Conservation (phyloP, 2,329 filamentous ascomycete species). For the Fusarium tricinctum region DNA sequence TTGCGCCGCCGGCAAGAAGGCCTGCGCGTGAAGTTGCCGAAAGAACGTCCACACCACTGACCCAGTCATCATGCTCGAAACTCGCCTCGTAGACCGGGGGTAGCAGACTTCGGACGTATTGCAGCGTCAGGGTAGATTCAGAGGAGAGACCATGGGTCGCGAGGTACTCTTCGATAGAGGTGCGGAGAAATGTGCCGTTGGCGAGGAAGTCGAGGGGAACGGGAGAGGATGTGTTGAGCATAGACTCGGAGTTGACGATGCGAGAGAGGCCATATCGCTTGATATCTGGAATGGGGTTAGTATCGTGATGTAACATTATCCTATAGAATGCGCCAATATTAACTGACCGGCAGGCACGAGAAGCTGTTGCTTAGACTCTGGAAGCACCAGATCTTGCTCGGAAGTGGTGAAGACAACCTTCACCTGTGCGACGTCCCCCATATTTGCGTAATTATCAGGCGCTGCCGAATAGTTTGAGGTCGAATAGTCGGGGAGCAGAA, state of each 20-base stretch:
- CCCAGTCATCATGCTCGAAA: conserved; percentile 98
- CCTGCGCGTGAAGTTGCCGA: conserved; percentile 75
- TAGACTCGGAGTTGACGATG: conserved; percentile 78
- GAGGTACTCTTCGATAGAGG: conserved; percentile 92
- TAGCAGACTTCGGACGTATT: conserved; percentile 93
- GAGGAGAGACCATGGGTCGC: conserved; percentile 87
- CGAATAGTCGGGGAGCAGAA: not conserved
- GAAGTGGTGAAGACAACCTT: conserved; percentile 77
- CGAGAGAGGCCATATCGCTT: conserved; percentile 78
- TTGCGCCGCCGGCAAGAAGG: conserved; percentile 56
- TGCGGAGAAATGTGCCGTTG: conserved; percentile 91
- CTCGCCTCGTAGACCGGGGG: conserved; percentile 90
- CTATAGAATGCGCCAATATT: not conserved
- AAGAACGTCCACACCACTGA: conserved; percentile 86
- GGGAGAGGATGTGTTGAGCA: conserved; percentile 74
- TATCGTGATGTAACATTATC: no score
- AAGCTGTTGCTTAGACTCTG: conserved; percentile 72
- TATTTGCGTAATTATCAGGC: conserved; percentile 39
- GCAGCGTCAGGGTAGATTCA: conserved; percentile 87
- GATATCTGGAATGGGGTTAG: conserved; percentile 64
- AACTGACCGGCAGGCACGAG: conserved; percentile 71
- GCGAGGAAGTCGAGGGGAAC: conserved; percentile 95
- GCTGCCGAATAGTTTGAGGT: not conserved
- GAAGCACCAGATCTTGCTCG: conserved; percentile 72
- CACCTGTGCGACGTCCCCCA: conserved; percentile 67